Evolutionary conservation across 2,329 filamentous ascomycete species (phyloP).

Genomic region (Penicillium sp.): DNA sequence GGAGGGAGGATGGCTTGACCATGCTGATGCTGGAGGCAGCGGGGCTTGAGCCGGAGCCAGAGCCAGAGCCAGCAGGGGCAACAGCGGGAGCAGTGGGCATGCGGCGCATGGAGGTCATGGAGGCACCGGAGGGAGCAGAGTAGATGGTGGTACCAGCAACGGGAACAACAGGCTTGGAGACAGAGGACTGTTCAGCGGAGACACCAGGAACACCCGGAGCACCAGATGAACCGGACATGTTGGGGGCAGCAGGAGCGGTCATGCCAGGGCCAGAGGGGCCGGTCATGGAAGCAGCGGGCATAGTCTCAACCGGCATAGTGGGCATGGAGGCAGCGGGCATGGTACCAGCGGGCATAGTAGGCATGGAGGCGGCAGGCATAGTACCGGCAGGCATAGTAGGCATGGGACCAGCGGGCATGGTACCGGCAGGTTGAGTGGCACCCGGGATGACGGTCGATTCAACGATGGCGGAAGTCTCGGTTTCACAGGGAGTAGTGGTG

Average conservation of each 20-base stretch:
- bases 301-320: too few species aligned
- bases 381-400: not conserved
- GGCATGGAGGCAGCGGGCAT: not conserved
- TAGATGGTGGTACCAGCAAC: slow-evolving; percentile 9
- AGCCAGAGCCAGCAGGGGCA: not conserved
- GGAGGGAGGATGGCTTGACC: slow-evolving; percentile 2
- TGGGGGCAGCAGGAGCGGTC: not conserved
- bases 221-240: slow-evolving; percentile 4
- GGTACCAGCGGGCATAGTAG: too few species aligned
- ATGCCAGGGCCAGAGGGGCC: too few species aligned
- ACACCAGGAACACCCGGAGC: slow-evolving; percentile 5
- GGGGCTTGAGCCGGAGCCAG: not conserved
- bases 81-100: slow-evolving; percentile 8
- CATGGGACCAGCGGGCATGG: not conserved
- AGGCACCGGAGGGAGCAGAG: slow-evolving; percentile 3
- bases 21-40: not conserved
- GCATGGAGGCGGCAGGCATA: too few species aligned
- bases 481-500: not conserved
- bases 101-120: slow-evolving; percentile 9
- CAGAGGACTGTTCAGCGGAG: slow-evolving; percentile 1
- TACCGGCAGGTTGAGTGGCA: not conserved
- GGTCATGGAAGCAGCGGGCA: too few species aligned
- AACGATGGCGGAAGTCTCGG: slow-evolving; percentile 1
- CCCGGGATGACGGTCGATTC: not conserved
- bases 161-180: not conserved